A percentile compares a stretch with the other conserved stretches of the same genome.
phyloP scores from a whole-genome alignment of 331 rosid species.

The Stylosanthes scabra region DNA sequence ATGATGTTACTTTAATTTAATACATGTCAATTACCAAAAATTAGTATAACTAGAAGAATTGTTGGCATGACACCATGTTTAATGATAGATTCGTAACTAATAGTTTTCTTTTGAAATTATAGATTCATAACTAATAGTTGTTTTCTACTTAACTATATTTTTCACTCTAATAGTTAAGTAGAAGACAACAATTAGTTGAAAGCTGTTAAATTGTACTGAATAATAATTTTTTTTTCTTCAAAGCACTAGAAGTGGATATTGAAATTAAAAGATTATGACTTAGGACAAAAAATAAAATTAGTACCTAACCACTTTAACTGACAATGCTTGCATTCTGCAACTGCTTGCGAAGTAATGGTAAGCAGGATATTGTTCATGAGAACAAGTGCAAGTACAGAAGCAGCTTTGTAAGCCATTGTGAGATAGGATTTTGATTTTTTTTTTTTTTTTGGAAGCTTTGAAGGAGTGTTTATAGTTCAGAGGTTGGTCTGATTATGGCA shows the following conservation, averaged over 20 bases:
- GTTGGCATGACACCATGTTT: background rate
- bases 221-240: too few species aligned
- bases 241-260: background rate
- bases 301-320: background rate
- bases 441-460: constrained; percentile 29
- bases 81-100: background rate
- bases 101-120: too few species aligned
- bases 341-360: constrained; percentile 36
- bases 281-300: background rate
- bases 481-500: constrained; percentile 44
- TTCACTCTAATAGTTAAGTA: too few species aligned
- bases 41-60: constrained; percentile 8
- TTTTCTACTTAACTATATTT: background rate
- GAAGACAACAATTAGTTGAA: too few species aligned
- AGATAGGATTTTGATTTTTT: background rate
- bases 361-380: constrained; percentile 42
- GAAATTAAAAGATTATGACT: constrained; percentile 10
- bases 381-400: constrained; percentile 42
- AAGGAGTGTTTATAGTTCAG: constrained; percentile 40
- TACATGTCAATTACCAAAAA: background rate
- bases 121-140: background rate
- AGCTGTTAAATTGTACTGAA: too few species aligned
- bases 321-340: constrained; percentile 29
- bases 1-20: too few species aligned
- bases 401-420: constrained; percentile 48